Conservation (phyloP, 768 basidiomycete species). For the Tylopilus cervinicoccineus region DNA sequence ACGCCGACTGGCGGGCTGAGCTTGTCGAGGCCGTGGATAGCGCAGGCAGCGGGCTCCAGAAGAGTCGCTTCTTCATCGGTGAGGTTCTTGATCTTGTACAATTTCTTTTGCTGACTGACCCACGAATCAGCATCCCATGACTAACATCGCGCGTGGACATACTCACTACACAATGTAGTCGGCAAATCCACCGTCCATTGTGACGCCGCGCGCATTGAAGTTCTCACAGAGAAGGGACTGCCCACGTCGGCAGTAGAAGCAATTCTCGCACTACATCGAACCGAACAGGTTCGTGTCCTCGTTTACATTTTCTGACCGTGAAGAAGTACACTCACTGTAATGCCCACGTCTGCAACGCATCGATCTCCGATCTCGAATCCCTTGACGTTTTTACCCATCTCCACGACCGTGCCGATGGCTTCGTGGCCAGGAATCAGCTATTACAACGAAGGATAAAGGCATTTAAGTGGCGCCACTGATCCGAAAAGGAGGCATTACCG, state of each 20-base stretch:
- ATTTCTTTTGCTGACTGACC: slow-evolving; percentile 61
- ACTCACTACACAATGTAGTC: slow-evolving; percentile 83
- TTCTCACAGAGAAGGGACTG: slow-evolving; percentile 79
- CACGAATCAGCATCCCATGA: background rate
- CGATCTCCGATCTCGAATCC: slow-evolving; percentile 77
- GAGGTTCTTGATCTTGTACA: slow-evolving; percentile 86
- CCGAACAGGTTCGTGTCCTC: slow-evolving; percentile 3
- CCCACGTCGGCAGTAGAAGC: slow-evolving; percentile 88
- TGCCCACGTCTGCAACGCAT: slow-evolving; percentile 77
- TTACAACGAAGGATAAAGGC: slow-evolving; percentile 7
- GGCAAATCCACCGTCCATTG: slow-evolving; percentile 81
- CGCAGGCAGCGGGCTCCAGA: slow-evolving; percentile 87
- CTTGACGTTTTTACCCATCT: slow-evolving; percentile 76
- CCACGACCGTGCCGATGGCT: slow-evolving; percentile 67
- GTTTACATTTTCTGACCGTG: background rate
- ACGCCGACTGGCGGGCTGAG: slow-evolving; percentile 77
- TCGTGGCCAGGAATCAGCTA: slow-evolving; percentile 75
- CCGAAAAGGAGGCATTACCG: slow-evolving; percentile 26
- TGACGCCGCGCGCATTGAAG: slow-evolving; percentile 78
- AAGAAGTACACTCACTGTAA: slow-evolving; percentile 46
- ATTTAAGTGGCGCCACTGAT: slow-evolving; percentile 19
- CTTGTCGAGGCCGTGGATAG: slow-evolving; percentile 89
- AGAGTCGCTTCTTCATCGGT: slow-evolving; percentile 85
- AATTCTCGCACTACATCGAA: slow-evolving; percentile 62
- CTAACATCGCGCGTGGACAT: background rate